A percentile compares a stretch with the other conserved stretches of the same genome.
These are phyloP conservation scores for Penicillium herquei DNA, from an alignment of 495 filamentous ascomycete species.

Conservation along the genomic window DNA sequence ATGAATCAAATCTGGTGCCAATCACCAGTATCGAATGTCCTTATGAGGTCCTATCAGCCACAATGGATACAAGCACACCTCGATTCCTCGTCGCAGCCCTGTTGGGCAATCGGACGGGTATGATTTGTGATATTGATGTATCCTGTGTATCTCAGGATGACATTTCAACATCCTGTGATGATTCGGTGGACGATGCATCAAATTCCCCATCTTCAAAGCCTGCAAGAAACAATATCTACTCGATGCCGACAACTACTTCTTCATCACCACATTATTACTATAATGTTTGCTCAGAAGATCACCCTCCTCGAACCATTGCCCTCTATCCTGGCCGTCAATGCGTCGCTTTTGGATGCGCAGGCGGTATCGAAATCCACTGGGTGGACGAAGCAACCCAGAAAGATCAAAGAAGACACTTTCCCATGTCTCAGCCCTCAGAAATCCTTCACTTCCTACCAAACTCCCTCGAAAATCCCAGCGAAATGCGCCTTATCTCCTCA, in stretches of 20 bases:
- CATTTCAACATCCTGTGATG: neutral
- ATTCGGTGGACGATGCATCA: conserved; percentile 2
- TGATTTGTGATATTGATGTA: conserved; percentile 56
- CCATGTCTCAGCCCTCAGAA: conserved; percentile 64
- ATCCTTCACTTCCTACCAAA: conserved; percentile 66
- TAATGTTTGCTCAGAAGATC: conserved; percentile 62
- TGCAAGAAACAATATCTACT: conserved; percentile 1
- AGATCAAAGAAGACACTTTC: conserved; percentile 60
- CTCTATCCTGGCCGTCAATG: conserved; percentile 67
- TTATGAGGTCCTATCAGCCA: conserved; percentile 55
- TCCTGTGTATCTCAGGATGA: neutral
- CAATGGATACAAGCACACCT: conserved; percentile 60
- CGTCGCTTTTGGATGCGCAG: conserved; percentile 68
- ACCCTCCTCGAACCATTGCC: conserved; percentile 65
- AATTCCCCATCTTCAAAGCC: conserved; percentile 1
- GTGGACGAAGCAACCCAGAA: conserved; percentile 60
- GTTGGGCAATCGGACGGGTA: conserved; percentile 59
- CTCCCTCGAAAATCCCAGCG: conserved; percentile 40
- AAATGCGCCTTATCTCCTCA: conserved; percentile 66
- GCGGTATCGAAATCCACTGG: conserved; percentile 73
- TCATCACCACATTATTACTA: conserved; percentile 43
- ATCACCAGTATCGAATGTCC: conserved; percentile 61
- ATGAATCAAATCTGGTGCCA: conserved; percentile 34
- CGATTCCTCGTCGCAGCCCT: conserved; percentile 61
- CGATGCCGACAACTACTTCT: conserved; percentile 25